A percentile compares a stretch with the other conserved stretches of the same genome.
Evolutionary conservation across 2,329 filamentous ascomycete species (phyloP).

Genomic region (Cercospora sojina): DNA sequence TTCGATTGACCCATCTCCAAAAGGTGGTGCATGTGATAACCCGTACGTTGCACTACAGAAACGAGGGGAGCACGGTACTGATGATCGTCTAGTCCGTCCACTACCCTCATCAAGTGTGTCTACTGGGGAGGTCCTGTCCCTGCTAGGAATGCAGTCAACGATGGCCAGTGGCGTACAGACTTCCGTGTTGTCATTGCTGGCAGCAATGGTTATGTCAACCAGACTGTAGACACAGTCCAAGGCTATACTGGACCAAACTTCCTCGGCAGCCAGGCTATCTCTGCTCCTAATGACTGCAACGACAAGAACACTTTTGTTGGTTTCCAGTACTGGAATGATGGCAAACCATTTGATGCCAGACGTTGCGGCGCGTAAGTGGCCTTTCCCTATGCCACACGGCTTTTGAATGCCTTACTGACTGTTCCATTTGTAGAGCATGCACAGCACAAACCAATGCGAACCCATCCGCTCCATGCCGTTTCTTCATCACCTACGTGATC

Average conservation of each 20-base stretch:
- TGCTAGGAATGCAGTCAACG: slow-evolving; percentile 29
- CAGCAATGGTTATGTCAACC: slow-evolving; percentile 18
- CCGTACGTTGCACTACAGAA: not conserved
- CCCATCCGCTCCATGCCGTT: slow-evolving; percentile 17
- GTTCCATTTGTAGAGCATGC: slow-evolving; percentile 25
- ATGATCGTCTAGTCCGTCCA: not conserved
- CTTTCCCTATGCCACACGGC: not conserved
- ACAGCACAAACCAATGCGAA: slow-evolving; percentile 7
- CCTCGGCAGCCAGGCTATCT: slow-evolving; percentile 31
- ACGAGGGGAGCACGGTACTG: not conserved
- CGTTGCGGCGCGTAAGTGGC: slow-evolving; percentile 32
- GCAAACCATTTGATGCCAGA: slow-evolving; percentile 34
- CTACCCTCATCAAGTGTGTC: slow-evolving; percentile 36
- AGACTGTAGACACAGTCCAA: not conserved
- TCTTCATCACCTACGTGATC: slow-evolving; percentile 27
- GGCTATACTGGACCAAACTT: slow-evolving; percentile 23
- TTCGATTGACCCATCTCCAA: slow-evolving; percentile 37
- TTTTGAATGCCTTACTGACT: slow-evolving; percentile 18
- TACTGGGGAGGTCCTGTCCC: slow-evolving; percentile 34
- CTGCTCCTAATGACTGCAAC: slow-evolving; percentile 31
- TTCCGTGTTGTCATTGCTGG: slow-evolving; percentile 21
- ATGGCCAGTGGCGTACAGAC: slow-evolving; percentile 29
- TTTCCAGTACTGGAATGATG: slow-evolving; percentile 31
- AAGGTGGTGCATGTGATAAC: slow-evolving; percentile 16
- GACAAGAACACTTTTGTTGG: slow-evolving; percentile 34